Evolutionary conservation across 108 stramenopile species (phyloP).

Genomic region (Bacterosira constricta): DNA sequence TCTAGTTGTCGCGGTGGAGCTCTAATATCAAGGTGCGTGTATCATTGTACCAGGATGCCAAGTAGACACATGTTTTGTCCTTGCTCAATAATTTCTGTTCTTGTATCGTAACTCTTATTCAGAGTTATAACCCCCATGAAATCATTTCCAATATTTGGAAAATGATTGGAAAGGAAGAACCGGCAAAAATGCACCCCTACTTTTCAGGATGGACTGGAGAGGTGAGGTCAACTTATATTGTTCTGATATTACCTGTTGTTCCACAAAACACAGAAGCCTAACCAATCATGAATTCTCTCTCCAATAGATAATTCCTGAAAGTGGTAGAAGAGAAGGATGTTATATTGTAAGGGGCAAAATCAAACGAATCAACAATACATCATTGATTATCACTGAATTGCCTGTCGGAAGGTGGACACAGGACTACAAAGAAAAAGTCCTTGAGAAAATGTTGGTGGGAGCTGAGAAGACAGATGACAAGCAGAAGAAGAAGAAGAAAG

Average conservation of each 20-base stretch:
- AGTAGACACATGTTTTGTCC: too few species aligned
- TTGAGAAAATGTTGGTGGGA: slow-evolving; percentile 64
- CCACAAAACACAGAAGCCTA: too few species aligned
- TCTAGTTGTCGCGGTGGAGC: too few species aligned
- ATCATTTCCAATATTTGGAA: slow-evolving; percentile 87
- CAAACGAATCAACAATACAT: slow-evolving; percentile 75
- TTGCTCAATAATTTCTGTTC: too few species aligned
- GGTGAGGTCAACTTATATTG: slow-evolving; percentile 41
- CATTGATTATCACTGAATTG: slow-evolving; percentile 91
- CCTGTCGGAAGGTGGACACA: slow-evolving; percentile 96
- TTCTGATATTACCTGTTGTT: neutral
- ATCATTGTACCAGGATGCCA: too few species aligned
- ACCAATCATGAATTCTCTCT: too few species aligned
- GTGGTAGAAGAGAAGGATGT: slow-evolving; percentile 49
- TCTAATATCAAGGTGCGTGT: too few species aligned
- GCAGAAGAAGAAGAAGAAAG: too few species aligned
- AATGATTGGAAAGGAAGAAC: slow-evolving; percentile 73
- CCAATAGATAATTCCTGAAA: slow-evolving; percentile 43
- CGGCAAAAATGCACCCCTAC: slow-evolving; percentile 67
- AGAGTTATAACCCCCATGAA: slow-evolving; percentile 83
- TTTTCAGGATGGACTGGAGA: slow-evolving; percentile 88
- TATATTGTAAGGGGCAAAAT: slow-evolving; percentile 72
- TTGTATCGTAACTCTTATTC: too few species aligned
- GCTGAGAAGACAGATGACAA: slow-evolving; percentile 50
- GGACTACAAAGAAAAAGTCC: slow-evolving; percentile 91